These are phyloP conservation scores for Penicillium sp. DNA, from an alignment of 2,329 filamentous ascomycete species.

Conservation along the genomic window DNA sequence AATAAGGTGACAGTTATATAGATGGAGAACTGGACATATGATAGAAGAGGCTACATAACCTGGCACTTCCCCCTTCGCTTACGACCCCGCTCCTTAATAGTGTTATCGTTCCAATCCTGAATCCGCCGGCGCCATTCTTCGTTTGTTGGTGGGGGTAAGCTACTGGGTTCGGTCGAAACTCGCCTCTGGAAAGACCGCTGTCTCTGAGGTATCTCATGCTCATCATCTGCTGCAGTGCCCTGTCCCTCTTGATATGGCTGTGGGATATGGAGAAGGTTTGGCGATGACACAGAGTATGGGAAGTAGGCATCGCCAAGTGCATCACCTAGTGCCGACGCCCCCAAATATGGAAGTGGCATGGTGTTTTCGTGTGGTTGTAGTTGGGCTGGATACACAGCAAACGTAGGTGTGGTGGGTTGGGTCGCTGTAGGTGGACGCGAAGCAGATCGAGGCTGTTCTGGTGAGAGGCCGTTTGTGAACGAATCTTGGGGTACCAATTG, in stretches of 20 bases:
- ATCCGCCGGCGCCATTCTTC: conserved; percentile 34
- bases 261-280: conserved; percentile 24
- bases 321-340: conserved; percentile 14
- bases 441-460: not conserved
- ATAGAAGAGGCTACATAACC: conserved; percentile 28
- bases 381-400: conserved; percentile 13
- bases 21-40: not conserved
- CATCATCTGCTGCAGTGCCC: conserved; percentile 15
- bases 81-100: conserved; percentile 30
- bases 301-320: conserved; percentile 20
- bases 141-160: conserved; percentile 23
- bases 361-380: not conserved
- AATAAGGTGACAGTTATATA: not conserved
- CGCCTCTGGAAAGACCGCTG: conserved; percentile 22
- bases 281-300: conserved; percentile 28
- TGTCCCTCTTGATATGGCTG: conserved; percentile 16
- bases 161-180: conserved; percentile 29
- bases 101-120: conserved; percentile 34
- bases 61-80: conserved; percentile 30
- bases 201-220: conserved; percentile 15
- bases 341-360: conserved; percentile 11
- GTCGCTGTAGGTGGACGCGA: not conserved
- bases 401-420: conserved; percentile 12
- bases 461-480: not conserved
- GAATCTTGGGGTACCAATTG: conserved; percentile 5